Base-by-base conservation (phyloP, 2,329 filamentous ascomycete genomes). In the Colletotrichum chrysophilum region DNA sequence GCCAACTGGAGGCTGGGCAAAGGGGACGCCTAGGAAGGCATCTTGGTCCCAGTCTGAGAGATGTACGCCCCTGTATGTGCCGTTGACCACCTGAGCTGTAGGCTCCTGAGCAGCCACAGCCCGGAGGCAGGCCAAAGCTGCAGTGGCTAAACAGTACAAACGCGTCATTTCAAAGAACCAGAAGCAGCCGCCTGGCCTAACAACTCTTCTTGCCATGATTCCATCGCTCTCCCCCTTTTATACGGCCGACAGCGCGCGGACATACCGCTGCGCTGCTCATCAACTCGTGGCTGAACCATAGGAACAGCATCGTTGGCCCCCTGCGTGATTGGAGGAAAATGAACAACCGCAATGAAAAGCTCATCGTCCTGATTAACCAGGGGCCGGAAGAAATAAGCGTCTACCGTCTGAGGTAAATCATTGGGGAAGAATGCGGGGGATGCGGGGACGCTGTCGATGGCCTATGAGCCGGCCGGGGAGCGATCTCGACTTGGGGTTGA, bases 41-140 rank as follows among this genome's bases (percentile, higher is more conserved):
- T 86, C 84, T 67, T 87, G 85, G n/a, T 83, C 76, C 83, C 83
- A 86, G 9, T 68, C 77, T 0, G 80, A 58, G 7, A 86, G 75
- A 48, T 85, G 78, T 3, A 80, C 77, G 9, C 85, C 85, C 68
- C 80, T 78, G 58, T 84, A 84, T 14, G 81, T 84, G 24, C 83
- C 83, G 68, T 84, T 84, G 30, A 79, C 56, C 2, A 82, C 83
- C 18, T 78, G 62, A 2, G 73, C 78, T 8, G 69, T 77, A 43
- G 76, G 76, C 2, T 60, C 74, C n/a, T 71, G 55, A 14, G 64
- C 64, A n/a, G 64, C 70, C 10, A 43, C 70, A 28, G 30, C 64
- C 16, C 52, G 12, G 28, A 75, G 62, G 56, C 64, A 77, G 18
- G 75, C 73, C 66, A 73, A 12, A 7, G 36, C 70, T 12, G 68